Evolutionary conservation across 148 eudicot genomes (phyloP), one percentile per base, ranked within the genome.

Genomic region (Rhododendron kiyosumense): DNA sequence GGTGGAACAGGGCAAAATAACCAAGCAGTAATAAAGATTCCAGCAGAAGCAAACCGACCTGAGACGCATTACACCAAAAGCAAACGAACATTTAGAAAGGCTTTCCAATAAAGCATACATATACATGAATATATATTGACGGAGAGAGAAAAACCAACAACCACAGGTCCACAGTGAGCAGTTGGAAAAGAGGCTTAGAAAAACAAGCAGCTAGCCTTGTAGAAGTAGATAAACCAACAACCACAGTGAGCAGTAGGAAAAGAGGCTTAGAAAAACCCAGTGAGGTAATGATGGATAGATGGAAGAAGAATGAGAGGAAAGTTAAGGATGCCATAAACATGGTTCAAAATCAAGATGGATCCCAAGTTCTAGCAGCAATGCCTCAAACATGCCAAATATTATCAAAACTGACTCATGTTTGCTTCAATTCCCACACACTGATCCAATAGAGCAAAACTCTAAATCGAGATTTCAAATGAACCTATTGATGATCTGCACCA

Each of bases 21-120:
- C 98, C 94, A 59, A 97, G 96, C 85, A 95, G 94, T 78, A 87
- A 84, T 86, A 97, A 87, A 51, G 98, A 95, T 90, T 97, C 98
- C 63, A 94, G 92, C 86, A 97, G 87, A 87, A 97, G 94, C 78
- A 88, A 84, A 74, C 99, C 99, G 76, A 93, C 91, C 99, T 97
- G 92, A 89, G 45, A 90, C 28, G 77, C 43, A 45, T 28, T 6
- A 26, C 65, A 54, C 38, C 80, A 78, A 81, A 22, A 78, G 78
- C 18, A 86, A 82, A 75, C 54, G 13, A 81, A 49, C 79, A 82
- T 5, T 81, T 28, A 77, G 17, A 34, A 48, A 86, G 24, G 79
- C 59, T 46, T 43, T 10, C 15, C 14, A 7, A 43, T 8, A 5
- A 54, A 76, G 36, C 43, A 71, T 54, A 5, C 4, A 54, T 59